Base-by-base conservation (phyloP, 345 rosid species). In the Citropsis articulata region DNA sequence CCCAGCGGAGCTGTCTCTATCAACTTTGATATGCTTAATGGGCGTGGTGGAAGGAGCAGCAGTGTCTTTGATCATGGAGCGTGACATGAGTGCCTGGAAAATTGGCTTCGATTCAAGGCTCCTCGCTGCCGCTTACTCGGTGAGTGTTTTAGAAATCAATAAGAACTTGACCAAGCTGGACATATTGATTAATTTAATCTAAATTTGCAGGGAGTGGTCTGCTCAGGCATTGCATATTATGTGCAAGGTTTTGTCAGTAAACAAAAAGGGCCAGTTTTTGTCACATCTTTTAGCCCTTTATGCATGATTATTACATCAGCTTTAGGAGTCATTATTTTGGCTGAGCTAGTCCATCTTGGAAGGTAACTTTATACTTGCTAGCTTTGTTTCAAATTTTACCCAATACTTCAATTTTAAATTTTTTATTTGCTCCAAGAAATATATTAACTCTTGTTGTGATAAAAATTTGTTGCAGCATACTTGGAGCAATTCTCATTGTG, bases 1-100 rank as follows among this genome's bases (percentile, higher is more conserved):
- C 84, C 99, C 99, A n/a, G 99, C 98, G n/a, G 92, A 93, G 84
- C 87, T 95, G 8, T 93, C 99, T 12, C 81, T 93, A 2, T 86
- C 97, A 19, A 88, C 90, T 50, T 79, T 88, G 85, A 88, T 95
- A 74, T 95, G 99, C 82, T 70, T 89, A 14, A 84, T 82, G 89
- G 99, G 99, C 13, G 77, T 82, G 65, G 70, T 95, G 59, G 87
- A 92, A 87, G 93, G 93, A 24, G 67, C 88, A 0, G 80, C 69
- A 0, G 91, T 89, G 16, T 81, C 99, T 7, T 79, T 93, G 1
- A 71, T 87, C 7, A 75, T 91, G 87, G 99, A 91, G 28, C 91
- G 94, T 50, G 91, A 95, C 83, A 81, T 88, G 84, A 84, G 73
- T 50, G 89, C 82, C 19, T 95, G 99, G 99, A 86, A 76, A 66